phyloP scores from a whole-genome alignment of 1,284 basidiomycete species.

The Vanrija pseudolonga region DNA sequence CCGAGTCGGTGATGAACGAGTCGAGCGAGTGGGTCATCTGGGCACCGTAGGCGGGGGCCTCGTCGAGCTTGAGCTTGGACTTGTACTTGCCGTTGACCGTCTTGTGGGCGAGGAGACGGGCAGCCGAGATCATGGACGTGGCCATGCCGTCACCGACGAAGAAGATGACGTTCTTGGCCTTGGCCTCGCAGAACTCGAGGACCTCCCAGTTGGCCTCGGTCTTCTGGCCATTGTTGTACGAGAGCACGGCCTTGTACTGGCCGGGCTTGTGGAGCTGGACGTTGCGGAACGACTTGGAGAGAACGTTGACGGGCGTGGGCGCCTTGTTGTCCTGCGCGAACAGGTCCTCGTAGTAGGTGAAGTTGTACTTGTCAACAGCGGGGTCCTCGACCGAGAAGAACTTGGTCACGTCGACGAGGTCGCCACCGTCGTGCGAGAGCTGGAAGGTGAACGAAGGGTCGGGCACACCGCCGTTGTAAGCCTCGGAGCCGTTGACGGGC shows the following conservation, averaged over 20 bases:
- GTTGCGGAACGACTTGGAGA: conserved; percentile 48
- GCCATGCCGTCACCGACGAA: conserved; percentile 50
- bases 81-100: conserved; percentile 51
- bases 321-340: conserved; percentile 41
- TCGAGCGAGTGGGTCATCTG: conserved; percentile 44
- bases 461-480: conserved; percentile 47
- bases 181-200: conserved; percentile 26
- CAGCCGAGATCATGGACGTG: conserved; percentile 43
- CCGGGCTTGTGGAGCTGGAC: conserved; percentile 41
- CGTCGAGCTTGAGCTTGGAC: conserved; percentile 39
- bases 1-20: conserved; percentile 50
- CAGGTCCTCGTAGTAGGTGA: conserved; percentile 46
- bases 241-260: conserved; percentile 26
- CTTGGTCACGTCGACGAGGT: conserved; percentile 36
- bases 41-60: conserved; percentile 33
- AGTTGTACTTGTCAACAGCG: conserved; percentile 34
- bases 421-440: conserved; percentile 35
- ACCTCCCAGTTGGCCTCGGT: conserved; percentile 47
- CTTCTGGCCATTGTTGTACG: conserved; percentile 32
- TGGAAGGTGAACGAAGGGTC: conserved; percentile 39
- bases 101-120: conserved; percentile 51
- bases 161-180: conserved; percentile 50
- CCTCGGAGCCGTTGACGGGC: conserved; percentile 48
- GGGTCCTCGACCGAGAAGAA: conserved; percentile 43
- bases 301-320: conserved; percentile 46